These are phyloP conservation scores for Thecamonas trahens DNA, from an alignment of 78 protist species.

Conservation along the genomic window DNA sequence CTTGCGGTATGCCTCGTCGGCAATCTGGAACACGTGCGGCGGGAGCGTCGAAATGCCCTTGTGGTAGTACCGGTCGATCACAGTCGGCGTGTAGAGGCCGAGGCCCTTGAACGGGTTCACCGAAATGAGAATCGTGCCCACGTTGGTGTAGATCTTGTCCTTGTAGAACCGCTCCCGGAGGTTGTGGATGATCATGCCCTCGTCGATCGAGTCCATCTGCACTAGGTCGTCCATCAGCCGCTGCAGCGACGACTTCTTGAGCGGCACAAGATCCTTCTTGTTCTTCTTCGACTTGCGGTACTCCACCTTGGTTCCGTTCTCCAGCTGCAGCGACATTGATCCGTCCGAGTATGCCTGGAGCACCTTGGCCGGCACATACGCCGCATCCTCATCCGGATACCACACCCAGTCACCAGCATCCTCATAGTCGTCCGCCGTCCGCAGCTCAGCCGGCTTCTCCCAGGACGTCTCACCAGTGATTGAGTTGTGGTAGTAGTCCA, in stretches of 20 bases:
- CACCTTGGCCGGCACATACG: not conserved
- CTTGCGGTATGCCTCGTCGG: slow-evolving; percentile 16
- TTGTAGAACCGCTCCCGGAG: not conserved
- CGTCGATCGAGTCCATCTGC: too few relatives aligned
- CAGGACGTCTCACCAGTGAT: slow-evolving; percentile 7
- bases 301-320: slow-evolving; percentile 71
- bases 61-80: slow-evolving; percentile 50
- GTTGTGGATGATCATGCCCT: not conserved
- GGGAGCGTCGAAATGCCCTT: slow-evolving; percentile 44
- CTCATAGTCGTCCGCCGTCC: not conserved
- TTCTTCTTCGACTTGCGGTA: too few relatives aligned
- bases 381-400: not conserved
- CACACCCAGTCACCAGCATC: not conserved
- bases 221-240: not conserved
- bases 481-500: not conserved
- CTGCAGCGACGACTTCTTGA: not conserved
- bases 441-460: slow-evolving; percentile 5
- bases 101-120: slow-evolving; percentile 37
- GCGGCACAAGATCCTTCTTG: not conserved
- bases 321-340: not conserved
- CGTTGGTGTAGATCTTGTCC: slow-evolving; percentile 21
- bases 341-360: too few relatives aligned
- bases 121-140: slow-evolving; percentile 38
- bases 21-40: slow-evolving; percentile 34
- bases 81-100: not conserved